These are phyloP conservation scores for Fusarium luffae DNA, from an alignment of 2,329 filamentous ascomycete species.

Conservation along the genomic window DNA sequence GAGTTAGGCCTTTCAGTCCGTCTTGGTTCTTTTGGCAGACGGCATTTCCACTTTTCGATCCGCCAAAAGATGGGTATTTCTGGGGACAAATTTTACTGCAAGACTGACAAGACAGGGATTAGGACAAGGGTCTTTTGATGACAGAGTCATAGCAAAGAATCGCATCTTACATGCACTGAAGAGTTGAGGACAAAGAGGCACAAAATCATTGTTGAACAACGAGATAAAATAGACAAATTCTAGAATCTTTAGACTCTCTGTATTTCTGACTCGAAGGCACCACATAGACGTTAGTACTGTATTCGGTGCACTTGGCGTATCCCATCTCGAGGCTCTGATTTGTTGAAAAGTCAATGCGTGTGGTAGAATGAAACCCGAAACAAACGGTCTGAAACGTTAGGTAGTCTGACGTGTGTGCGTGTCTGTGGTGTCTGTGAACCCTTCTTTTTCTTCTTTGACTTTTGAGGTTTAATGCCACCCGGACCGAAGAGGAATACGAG, in stretches of 20 bases:
- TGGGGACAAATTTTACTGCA: slow-evolving; percentile 13
- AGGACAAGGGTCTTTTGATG: slow-evolving; percentile 18
- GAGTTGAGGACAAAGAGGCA: background rate
- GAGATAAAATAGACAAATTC: background rate
- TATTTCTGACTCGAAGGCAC: slow-evolving; percentile 11
- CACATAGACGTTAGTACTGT: background rate
- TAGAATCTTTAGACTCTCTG: background rate
- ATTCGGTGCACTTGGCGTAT: slow-evolving; percentile 3
- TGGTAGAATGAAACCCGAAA: slow-evolving; percentile 35
- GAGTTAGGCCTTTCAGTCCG: background rate
- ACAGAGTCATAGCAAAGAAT: background rate
- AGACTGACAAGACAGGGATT: background rate
- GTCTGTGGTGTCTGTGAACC: slow-evolving; percentile 2
- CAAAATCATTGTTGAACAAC: background rate
- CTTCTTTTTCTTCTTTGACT: background rate
- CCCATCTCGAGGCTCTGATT: slow-evolving; percentile 21
- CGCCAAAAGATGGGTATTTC: slow-evolving; percentile 27
- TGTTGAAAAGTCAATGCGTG: slow-evolving; percentile 8
- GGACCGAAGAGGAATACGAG: slow-evolving; percentile 8
- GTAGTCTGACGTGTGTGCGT: slow-evolving; percentile 13
- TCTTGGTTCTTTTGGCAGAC: slow-evolving; percentile 4
- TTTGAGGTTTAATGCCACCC: slow-evolving; percentile 1
- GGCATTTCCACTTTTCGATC: slow-evolving; percentile 35
- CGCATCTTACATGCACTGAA: background rate
- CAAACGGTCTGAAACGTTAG: slow-evolving; percentile 36